Conservation (phyloP, 169 alveolate genomes). For the Plasmodium blacklocki region DNA sequence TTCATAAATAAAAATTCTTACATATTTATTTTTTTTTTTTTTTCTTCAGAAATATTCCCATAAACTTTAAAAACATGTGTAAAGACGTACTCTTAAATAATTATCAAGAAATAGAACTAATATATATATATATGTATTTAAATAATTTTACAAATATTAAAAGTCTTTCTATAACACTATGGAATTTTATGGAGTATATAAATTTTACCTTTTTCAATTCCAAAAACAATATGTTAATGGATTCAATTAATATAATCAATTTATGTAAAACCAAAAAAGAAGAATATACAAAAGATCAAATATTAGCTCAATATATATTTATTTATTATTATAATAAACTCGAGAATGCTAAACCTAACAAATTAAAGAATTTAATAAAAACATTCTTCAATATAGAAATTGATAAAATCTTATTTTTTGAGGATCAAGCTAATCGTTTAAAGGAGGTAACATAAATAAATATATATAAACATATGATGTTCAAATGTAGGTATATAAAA, state of each 20-base stretch:
- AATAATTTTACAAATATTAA: constrained; percentile 33
- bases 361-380: constrained; percentile 35
- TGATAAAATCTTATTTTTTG: constrained; percentile 17
- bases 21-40: neutral
- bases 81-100: constrained; percentile 45
- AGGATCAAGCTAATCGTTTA: constrained; percentile 11
- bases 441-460: constrained; percentile 45
- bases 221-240: constrained; percentile 37
- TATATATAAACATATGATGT: neutral
- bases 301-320: constrained; percentile 33
- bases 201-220: constrained; percentile 51
- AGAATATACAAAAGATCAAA: neutral
- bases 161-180: constrained; percentile 22
- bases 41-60: constrained; percentile 31
- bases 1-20: neutral
- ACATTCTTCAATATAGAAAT: constrained; percentile 34
- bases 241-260: constrained; percentile 28
- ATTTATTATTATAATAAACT: constrained; percentile 53
- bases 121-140: constrained; percentile 36
- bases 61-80: constrained; percentile 48
- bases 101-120: constrained; percentile 37
- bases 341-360: constrained; percentile 29
- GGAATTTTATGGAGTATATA: constrained; percentile 48
- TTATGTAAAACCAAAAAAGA: constrained; percentile 44
- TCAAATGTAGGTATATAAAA: neutral